Conservation (phyloP, 202 grass and related monocot species). For the Brachypodium distachyon region DNA sequence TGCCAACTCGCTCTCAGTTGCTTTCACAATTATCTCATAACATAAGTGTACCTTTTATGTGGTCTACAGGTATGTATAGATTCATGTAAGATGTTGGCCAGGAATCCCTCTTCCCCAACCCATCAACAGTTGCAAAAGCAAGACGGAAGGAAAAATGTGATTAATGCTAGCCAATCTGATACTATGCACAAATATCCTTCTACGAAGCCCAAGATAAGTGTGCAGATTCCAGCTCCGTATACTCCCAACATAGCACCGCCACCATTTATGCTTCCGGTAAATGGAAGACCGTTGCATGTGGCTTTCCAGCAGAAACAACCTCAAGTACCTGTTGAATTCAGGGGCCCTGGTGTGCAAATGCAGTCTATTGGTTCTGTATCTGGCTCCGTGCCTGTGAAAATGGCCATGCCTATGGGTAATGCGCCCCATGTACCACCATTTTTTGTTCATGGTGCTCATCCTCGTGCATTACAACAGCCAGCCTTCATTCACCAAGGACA, state of each 20-base stretch:
- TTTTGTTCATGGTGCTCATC: slow-evolving; percentile 50
- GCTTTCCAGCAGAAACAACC: slow-evolving; percentile 61
- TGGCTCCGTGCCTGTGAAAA: slow-evolving; percentile 49
- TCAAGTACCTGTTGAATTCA: slow-evolving; percentile 44
- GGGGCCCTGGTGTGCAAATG: slow-evolving; percentile 35
- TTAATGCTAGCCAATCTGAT: slow-evolving; percentile 3
- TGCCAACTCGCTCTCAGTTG: background rate
- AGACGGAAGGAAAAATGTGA: background rate
- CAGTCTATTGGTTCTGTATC: slow-evolving; percentile 34
- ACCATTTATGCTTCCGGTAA: slow-evolving; percentile 39
- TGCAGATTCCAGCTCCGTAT: slow-evolving; percentile 32
- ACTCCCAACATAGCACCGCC: slow-evolving; percentile 30
- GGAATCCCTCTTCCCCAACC: slow-evolving; percentile 16
- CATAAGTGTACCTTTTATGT: background rate
- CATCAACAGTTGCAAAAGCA: slow-evolving; percentile 23
- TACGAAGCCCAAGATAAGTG: slow-evolving; percentile 25
- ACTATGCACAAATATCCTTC: slow-evolving; percentile 21
- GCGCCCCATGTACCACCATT: slow-evolving; percentile 34
- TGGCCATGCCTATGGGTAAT: slow-evolving; percentile 46
- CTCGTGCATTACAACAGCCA: slow-evolving; percentile 51
- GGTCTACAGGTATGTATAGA: slow-evolving; percentile 19
- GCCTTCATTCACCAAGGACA: slow-evolving; percentile 68
- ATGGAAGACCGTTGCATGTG: slow-evolving; percentile 29
- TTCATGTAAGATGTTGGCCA: slow-evolving; percentile 16
- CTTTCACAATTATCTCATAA: background rate